A percentile compares a stretch with the other conserved stretches of the same genome.
Conservation (phyloP, 768 basidiomycete genomes). For the Tylopilus sp. region DNA sequence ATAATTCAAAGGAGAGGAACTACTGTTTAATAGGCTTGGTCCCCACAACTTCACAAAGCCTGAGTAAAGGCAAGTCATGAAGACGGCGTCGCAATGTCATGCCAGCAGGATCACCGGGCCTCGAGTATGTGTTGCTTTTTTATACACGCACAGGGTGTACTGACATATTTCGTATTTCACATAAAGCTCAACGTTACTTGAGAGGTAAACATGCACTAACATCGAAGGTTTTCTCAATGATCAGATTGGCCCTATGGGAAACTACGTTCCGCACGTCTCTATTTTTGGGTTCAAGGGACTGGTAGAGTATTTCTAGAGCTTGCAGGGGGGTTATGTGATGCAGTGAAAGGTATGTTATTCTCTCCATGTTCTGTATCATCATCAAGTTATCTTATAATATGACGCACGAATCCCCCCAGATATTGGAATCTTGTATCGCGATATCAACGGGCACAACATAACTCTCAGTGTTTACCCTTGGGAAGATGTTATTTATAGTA, state of each 20-base stretch:
- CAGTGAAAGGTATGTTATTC: background rate
- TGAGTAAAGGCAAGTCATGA: no score
- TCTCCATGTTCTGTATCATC: background rate
- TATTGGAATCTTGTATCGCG: background rate
- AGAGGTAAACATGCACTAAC: background rate
- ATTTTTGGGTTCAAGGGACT: background rate
- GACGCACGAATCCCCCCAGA: background rate
- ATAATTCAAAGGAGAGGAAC: no score
- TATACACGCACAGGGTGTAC: background rate
- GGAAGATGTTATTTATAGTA: no score
- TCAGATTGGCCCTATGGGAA: background rate
- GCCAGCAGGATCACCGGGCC: background rate
- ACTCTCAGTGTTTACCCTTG: background rate
- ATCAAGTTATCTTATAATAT: no score
- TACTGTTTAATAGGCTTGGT: no score
- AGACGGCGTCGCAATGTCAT: no score
- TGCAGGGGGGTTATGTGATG: background rate
- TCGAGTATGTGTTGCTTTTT: background rate
- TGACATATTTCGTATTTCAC: background rate
- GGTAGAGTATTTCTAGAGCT: background rate
- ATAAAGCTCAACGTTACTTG: background rate
- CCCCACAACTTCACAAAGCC: no score
- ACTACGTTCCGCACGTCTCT: background rate
- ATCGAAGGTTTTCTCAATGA: background rate
- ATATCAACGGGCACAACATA: conserved; percentile 2